phyloP scores from a whole-genome alignment of 2,329 filamentous ascomycete genomes.

The Bipolaris oryzae region DNA sequence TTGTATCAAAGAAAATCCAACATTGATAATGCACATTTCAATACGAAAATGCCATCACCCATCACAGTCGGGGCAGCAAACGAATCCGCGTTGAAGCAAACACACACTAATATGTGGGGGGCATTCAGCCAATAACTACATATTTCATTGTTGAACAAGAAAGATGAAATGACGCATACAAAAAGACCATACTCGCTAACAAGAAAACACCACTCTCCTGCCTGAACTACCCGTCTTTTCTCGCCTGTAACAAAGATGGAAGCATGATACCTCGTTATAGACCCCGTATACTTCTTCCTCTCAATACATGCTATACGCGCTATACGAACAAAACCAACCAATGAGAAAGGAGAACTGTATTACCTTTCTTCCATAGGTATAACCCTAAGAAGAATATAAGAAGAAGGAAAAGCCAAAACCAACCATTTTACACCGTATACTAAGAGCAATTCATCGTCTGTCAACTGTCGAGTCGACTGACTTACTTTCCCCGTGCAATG shows the following conservation, averaged over 20 bases:
- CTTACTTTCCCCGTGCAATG: conserved; percentile 20
- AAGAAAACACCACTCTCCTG: neutral
- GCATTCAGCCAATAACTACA: neutral
- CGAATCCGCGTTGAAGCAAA: neutral
- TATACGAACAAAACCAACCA: too few species aligned
- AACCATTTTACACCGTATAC: neutral
- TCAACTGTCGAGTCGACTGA: neutral
- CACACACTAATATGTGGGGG: neutral
- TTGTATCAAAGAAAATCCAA: too few species aligned
- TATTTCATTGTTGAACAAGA: neutral
- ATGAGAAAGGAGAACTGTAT: too few species aligned
- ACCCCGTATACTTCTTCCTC: too few species aligned
- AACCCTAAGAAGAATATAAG: neutral
- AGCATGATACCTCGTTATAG: too few species aligned
- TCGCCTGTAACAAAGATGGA: too few species aligned
- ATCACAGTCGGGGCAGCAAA: too few species aligned
- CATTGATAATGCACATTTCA: too few species aligned
- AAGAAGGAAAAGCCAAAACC: neutral
- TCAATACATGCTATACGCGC: too few species aligned
- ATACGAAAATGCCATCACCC: too few species aligned
- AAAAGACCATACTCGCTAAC: neutral
- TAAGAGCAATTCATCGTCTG: neutral
- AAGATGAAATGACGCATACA: neutral
- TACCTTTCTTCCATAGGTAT: too few species aligned
- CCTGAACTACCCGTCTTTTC: neutral